Percentiles rank a stretch among this genome's conserved stretches.
Conservation (phyloP, 1,284 basidiomycete genomes). For the Erythrobasidium hasegawianum region DNA sequence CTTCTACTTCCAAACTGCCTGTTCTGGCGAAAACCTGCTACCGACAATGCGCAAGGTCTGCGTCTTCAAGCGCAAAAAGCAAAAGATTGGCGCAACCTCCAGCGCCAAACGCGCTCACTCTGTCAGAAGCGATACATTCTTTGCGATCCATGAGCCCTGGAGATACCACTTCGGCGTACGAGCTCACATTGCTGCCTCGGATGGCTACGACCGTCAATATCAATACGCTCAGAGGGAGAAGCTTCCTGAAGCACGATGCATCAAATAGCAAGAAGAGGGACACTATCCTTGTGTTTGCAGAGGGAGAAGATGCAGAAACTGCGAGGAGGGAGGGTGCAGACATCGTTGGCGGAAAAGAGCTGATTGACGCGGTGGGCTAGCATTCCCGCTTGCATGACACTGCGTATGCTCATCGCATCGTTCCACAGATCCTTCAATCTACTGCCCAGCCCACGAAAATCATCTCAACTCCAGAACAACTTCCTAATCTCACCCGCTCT, state of each 20-base stretch:
- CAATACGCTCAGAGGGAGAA: slow-evolving; percentile 70
- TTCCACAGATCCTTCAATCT: slow-evolving; percentile 61
- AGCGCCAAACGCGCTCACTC: slow-evolving; percentile 20
- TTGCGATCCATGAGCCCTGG: slow-evolving; percentile 37
- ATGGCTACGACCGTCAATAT: slow-evolving; percentile 64
- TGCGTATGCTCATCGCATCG: background rate
- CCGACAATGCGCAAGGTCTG: background rate
- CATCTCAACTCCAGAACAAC: slow-evolving; percentile 74
- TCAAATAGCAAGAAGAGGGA: slow-evolving; percentile 61
- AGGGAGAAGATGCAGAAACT: slow-evolving; percentile 63
- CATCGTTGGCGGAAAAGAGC: slow-evolving; percentile 76
- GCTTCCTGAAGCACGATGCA: slow-evolving; percentile 67
- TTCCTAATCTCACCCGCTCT: slow-evolving; percentile 64
- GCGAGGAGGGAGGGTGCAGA: slow-evolving; percentile 77
- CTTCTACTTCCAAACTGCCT: too few species aligned
- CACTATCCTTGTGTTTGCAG: slow-evolving; percentile 80
- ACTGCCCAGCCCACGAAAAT: slow-evolving; percentile 68
- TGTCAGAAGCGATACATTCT: slow-evolving; percentile 20
- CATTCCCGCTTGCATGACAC: too few species aligned
- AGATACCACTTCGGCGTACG: slow-evolving; percentile 59
- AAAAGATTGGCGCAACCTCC: slow-evolving; percentile 1
- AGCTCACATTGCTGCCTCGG: slow-evolving; percentile 72
- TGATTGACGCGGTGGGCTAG: slow-evolving; percentile 73
- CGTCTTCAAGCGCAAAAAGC: slow-evolving; percentile 9
- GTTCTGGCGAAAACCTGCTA: background rate